Conservation (phyloP, 2,329 filamentous ascomycete species). For the Dothistroma pini region DNA sequence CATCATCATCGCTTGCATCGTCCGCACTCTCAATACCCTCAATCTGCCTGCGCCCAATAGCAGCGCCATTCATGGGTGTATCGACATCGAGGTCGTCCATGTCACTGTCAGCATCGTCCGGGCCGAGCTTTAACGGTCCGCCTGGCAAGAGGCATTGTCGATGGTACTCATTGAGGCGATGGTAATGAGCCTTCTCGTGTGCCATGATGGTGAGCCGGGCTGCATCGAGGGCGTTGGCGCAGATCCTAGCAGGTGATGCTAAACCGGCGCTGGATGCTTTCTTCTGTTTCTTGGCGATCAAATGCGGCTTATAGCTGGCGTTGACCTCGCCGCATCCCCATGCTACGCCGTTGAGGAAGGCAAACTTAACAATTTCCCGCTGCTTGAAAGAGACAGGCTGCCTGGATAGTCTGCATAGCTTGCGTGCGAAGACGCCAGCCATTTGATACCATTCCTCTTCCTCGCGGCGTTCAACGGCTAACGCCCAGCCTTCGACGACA, state of each 20-base stretch:
- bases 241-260: constrained; percentile 10
- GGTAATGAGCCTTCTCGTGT: background rate
- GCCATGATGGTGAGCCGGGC: constrained; percentile 2
- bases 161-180: background rate
- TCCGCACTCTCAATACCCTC: background rate
- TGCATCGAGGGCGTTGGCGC: constrained; percentile 10
- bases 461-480: background rate
- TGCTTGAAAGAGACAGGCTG: constrained; percentile 3
- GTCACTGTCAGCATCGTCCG: constrained; percentile 54
- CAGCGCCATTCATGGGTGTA: background rate
- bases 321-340: constrained; percentile 10
- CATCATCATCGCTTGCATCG: background rate
- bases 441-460: constrained; percentile 7
- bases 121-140: constrained; percentile 10
- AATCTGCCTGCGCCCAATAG: background rate
- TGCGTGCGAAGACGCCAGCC: constrained; percentile 7
- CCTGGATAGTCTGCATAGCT: background rate
- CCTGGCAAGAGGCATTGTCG: constrained; percentile 52
- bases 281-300: constrained; percentile 7
- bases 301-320: constrained; percentile 6
- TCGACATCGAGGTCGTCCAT: constrained; percentile 52
- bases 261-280: constrained; percentile 10
- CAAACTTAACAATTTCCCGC: constrained; percentile 10
- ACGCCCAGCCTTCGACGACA: constrained; percentile 11
- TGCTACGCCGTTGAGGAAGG: constrained; percentile 15